phyloP scores from a whole-genome alignment of 257 asterid species.

The Mentha longifolia region DNA sequence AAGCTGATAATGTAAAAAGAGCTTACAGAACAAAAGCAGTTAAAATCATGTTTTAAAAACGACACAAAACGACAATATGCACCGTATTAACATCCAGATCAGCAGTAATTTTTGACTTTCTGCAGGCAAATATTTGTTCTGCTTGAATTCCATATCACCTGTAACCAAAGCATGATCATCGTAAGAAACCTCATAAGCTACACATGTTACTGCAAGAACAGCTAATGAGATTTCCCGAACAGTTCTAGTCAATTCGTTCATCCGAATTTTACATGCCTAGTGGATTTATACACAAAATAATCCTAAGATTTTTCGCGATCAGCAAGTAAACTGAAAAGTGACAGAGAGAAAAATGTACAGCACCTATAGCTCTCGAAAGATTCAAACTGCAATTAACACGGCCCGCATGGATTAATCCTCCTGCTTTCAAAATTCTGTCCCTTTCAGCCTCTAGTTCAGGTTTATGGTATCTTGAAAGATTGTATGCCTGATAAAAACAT shows the following conservation, averaged over 20 bases:
- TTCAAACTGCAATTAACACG: conserved; percentile 93
- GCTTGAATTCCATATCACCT: conserved; percentile 99
- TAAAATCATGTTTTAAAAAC: neutral
- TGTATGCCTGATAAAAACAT: conserved; percentile 68
- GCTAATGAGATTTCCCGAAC: neutral
- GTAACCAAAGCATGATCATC: conserved; percentile 36
- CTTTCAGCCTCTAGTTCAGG: conserved; percentile 93
- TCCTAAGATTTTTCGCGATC: neutral
- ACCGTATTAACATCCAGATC: conserved; percentile 89
- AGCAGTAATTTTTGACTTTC: conserved; percentile 92
- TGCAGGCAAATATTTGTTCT: conserved; percentile 82
- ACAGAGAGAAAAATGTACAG: conserved; percentile 9
- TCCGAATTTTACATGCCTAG: neutral
- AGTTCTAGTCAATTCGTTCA: conserved; percentile 5
- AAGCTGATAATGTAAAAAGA: conserved; percentile 23
- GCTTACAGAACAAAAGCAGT: neutral
- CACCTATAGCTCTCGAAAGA: conserved; percentile 97
- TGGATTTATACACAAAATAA: neutral
- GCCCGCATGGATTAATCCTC: conserved; percentile 94
- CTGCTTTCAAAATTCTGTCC: conserved; percentile 87
- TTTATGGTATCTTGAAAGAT: conserved; percentile 95
- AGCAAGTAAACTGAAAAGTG: neutral
- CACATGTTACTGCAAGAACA: neutral
- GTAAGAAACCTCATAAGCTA: conserved; percentile 17
- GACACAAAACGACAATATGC: conserved; percentile 31